These are phyloP conservation scores for Penicillium brasilianum DNA, from an alignment of 2,329 filamentous ascomycete genomes.

Conservation along the genomic window DNA sequence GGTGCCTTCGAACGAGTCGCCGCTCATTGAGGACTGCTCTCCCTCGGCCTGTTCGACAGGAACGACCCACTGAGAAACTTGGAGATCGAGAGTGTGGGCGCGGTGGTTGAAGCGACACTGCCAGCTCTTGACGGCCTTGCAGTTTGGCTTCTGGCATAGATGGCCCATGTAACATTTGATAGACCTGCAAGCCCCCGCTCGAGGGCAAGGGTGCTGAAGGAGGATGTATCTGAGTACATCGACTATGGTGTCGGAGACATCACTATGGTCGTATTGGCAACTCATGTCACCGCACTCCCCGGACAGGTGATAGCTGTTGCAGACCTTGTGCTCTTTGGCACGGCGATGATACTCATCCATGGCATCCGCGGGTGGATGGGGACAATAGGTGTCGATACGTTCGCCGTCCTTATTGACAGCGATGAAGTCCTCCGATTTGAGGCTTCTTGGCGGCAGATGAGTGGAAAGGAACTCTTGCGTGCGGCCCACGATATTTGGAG, in stretches of 20 bases:
- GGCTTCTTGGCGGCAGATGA: conserved; percentile 24
- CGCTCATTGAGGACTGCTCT: conserved; percentile 25
- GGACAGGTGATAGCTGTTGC: conserved; percentile 56
- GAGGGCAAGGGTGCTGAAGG: conserved; percentile 50
- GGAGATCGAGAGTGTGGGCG: conserved; percentile 34
- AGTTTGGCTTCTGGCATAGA: conserved; percentile 41
- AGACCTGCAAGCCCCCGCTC: conserved; percentile 49
- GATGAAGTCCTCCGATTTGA: conserved; percentile 40
- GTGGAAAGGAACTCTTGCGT: conserved; percentile 29
- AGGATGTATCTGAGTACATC: conserved; percentile 54
- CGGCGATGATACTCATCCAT: conserved; percentile 48
- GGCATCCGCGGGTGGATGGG: conserved; percentile 43
- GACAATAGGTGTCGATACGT: conserved; percentile 54
- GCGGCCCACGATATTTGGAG: conserved; percentile 22
- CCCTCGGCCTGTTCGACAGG: conserved; percentile 29
- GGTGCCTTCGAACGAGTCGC: conserved; percentile 20
- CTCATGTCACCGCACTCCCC: conserved; percentile 43
- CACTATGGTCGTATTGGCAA: conserved; percentile 55
- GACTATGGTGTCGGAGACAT: conserved; percentile 46
- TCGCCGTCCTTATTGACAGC: conserved; percentile 55
- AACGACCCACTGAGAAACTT: conserved; percentile 30
- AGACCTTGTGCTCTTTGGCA: conserved; percentile 50
- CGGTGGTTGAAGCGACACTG: conserved; percentile 38
- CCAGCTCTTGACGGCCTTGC: conserved; percentile 37
- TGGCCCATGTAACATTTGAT: conserved; percentile 55